phyloP scores from a whole-genome alignment of 176 grass and related monocot species.

The Tuctoria greenei region DNA sequence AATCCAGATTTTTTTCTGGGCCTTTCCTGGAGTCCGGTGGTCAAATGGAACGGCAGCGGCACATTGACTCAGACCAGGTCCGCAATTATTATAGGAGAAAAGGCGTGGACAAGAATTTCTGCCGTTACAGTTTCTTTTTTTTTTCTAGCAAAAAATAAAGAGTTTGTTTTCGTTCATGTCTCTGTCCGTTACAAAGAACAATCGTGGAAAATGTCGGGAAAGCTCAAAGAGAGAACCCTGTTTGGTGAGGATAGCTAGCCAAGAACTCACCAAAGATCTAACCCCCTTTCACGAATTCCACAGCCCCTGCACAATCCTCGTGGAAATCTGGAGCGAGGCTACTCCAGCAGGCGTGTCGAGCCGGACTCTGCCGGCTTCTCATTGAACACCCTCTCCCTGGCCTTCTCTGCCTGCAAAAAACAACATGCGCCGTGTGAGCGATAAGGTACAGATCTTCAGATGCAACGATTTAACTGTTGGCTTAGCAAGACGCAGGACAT shows the following conservation, averaged over 20 bases:
- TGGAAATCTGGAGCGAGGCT: not conserved
- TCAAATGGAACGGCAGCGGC: no score
- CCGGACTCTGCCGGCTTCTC: constrained; percentile 33
- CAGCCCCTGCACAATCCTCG: not conserved
- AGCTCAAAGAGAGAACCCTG: not conserved
- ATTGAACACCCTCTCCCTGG: constrained; percentile 53
- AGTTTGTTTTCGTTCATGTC: no score
- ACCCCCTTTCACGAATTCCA: not conserved
- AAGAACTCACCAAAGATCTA: not conserved
- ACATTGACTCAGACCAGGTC: no score
- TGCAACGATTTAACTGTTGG: not conserved
- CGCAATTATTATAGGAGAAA: no score
- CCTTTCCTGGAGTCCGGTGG: no score
- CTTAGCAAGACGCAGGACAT: not conserved
- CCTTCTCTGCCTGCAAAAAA: constrained; percentile 47
- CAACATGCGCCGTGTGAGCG: not conserved
- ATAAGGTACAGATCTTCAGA: not conserved
- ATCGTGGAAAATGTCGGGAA: not conserved
- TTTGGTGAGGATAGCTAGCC: not conserved
- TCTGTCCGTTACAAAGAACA: not conserved
- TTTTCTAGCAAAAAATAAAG: no score
- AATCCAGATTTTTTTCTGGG: not conserved
- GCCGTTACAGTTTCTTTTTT: no score
- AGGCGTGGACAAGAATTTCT: no score
- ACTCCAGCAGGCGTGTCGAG: constrained; percentile 20